phyloP scores from a whole-genome alignment of 371 early-diverging fungal genomes.

The Mortierella sp. region DNA sequence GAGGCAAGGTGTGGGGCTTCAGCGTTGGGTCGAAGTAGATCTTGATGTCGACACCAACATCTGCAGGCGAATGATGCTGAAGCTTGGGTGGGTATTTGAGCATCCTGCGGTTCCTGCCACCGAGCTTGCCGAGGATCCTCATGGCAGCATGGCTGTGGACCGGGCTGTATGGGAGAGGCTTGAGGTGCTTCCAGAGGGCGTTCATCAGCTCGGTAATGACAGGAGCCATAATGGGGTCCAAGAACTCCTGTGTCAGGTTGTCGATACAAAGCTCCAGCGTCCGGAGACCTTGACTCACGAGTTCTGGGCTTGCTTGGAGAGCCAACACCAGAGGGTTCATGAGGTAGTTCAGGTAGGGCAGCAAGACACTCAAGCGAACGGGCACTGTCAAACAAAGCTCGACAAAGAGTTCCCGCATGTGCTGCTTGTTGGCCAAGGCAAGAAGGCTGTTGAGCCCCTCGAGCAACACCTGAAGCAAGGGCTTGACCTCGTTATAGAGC shows the following conservation, averaged over 20 bases:
- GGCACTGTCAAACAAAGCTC: constrained; percentile 97
- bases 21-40: constrained; percentile 72
- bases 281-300: constrained; percentile 95
- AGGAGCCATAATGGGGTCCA: constrained; percentile 96
- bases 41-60: constrained; percentile 76
- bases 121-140: constrained; percentile 97
- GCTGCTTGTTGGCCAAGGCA: constrained; percentile 83
- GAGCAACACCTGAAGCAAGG: constrained; percentile 90
- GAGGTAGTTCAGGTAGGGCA: constrained; percentile 94
- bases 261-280: constrained; percentile 99
- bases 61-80: constrained; percentile 62
- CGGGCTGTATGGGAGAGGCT: constrained; percentile 87
- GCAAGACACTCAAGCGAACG: constrained; percentile 93
- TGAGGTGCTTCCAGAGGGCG: constrained; percentile 92
- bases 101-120: constrained; percentile 89
- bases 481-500: constrained; percentile 91
- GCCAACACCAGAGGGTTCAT: constrained; percentile 98
- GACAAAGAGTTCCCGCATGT: constrained; percentile 90
- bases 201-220: constrained; percentile 95
- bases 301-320: constrained; percentile 90
- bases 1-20: constrained; percentile 65
- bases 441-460: constrained; percentile 91
- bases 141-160: constrained; percentile 89
- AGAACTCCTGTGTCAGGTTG: constrained; percentile 96
- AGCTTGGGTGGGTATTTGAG: constrained; percentile 79